Base-by-base conservation (phyloP, 768 basidiomycete species). In the Russula griseocarnosa region DNA sequence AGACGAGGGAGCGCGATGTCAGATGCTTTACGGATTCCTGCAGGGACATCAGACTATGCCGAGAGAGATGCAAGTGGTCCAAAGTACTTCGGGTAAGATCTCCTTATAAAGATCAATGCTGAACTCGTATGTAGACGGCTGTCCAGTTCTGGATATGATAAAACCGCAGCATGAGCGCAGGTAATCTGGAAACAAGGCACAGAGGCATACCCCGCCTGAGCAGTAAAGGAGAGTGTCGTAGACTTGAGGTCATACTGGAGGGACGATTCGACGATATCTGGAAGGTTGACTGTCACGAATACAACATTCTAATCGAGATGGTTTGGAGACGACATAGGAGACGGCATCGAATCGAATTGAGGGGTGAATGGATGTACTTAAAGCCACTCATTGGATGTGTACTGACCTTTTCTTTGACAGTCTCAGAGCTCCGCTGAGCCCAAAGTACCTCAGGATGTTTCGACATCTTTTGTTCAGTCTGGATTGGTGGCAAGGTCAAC, bases 371-470 rank as follows among this genome's bases (percentile, higher is more conserved):
- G 9, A 42, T 32, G 30, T 55, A 34, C 58, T 51, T 67, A 62
- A 62, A 52, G 58, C 57, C n/a, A 44, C 22, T 22, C 50, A n/a
- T 36, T 16, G 28, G 20, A 50, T 32, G 11, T 32, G 55, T 56
- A 67, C 74, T 47, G 52, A 91, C 94, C 81, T 94, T 94, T 53
- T 79, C 81, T 36, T 84, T 79, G 16, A 79, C 82, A 13, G 79
- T 70, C 18, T 75, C 81, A 46, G 85, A 89, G 79, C 88, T 92
- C 70, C 96, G 86, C 77, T 98, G 95, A 52, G 96, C 95, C 94
- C 95, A 98, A 2, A 94, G 82, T 40, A 96, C 80, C 77, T 97
- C 94, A 42, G 95, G 95, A 75, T 93, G 92, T 20, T 55, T 68
- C n/a, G 67, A 57, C 67, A 68, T 68, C 44, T 46, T 66, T 26